Evolutionary conservation across 208 protist genomes (phyloP).

Genomic region (Leishmania amazonensis): DNA sequence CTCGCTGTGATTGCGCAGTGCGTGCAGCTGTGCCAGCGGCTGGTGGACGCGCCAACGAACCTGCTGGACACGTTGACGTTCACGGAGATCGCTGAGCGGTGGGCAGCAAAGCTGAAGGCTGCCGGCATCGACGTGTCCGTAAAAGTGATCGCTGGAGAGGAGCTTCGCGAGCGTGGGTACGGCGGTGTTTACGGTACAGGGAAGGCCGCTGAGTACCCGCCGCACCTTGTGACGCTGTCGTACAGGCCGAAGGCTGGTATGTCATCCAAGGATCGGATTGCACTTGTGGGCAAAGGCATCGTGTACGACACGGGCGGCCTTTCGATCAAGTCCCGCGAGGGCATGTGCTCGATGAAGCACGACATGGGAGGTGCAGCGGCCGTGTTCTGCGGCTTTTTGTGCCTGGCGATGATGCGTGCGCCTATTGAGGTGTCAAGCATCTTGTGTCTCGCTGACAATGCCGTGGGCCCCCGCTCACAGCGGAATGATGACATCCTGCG

Average conservation of each 20-base stretch:
- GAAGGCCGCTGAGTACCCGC: conserved; percentile 86
- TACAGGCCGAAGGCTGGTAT: conserved; percentile 66
- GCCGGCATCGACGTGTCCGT: conserved; percentile 36
- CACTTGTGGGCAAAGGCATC: conserved; percentile 93
- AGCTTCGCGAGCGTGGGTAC: conserved; percentile 83
- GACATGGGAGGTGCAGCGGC: conserved; percentile 92
- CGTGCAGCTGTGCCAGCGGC: conserved; percentile 79
- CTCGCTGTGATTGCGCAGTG: conserved; percentile 37
- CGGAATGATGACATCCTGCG: conserved; percentile 90
- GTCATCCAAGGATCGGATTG: conserved; percentile 58
- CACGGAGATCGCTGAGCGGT: conserved; percentile 64
- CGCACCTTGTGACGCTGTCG: conserved; percentile 77
- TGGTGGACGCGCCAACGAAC: conserved; percentile 86
- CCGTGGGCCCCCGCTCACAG: conserved; percentile 71
- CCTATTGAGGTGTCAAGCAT: conserved; percentile 54
- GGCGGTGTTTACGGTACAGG: conserved; percentile 83
- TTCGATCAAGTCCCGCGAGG: conserved; percentile 67
- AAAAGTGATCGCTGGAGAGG: conserved; percentile 71
- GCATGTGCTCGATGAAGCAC: conserved; percentile 92
- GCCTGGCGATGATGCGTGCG: conserved; percentile 44
- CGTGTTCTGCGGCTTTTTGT: conserved; percentile 82
- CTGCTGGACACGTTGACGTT: conserved; percentile 88
- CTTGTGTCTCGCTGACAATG: conserved; percentile 92
- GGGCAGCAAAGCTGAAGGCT: conserved; percentile 38
- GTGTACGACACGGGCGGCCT: conserved; percentile 94